A percentile compares a stretch with the other conserved stretches of the same genome.
These are phyloP conservation scores for Lodderomyces orthopsilosis DNA, from an alignment of 1,139 yeast species.

Conservation along the genomic window DNA sequence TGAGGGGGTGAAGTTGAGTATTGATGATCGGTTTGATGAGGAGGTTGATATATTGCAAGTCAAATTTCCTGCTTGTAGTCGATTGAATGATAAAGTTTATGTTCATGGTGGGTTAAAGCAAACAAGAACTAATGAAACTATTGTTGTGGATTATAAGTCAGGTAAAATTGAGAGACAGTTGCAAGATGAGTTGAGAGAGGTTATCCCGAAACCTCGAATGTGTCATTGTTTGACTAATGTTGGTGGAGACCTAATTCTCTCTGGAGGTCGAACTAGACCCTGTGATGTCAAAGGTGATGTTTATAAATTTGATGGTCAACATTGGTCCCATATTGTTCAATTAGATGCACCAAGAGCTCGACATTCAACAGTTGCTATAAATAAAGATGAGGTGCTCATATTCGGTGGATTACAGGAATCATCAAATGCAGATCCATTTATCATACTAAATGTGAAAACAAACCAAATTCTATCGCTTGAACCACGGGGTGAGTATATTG, in stretches of 20 bases:
- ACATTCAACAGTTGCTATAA: conserved; percentile 46
- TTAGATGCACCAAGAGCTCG: conserved; percentile 51
- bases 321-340: conserved; percentile 36
- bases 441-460: conserved; percentile 18
- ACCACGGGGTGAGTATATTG: conserved; percentile 17
- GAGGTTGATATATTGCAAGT: conserved; percentile 22
- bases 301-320: conserved; percentile 17
- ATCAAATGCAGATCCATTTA: conserved; percentile 16
- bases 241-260: conserved; percentile 32
- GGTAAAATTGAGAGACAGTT: conserved; percentile 8
- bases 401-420: conserved; percentile 37
- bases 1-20: conserved; percentile 9
- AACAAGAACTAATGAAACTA: conserved; percentile 29
- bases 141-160: conserved; percentile 12
- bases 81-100: conserved; percentile 23
- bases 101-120: conserved; percentile 59
- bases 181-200: not conserved
- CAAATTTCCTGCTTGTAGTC: conserved; percentile 47
- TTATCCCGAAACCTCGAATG: conserved; percentile 48
- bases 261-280: conserved; percentile 74
- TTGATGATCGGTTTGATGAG: conserved; percentile 14
- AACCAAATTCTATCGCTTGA: conserved; percentile 16
- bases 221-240: conserved; percentile 53
- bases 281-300: conserved; percentile 37
- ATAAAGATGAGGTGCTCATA: conserved; percentile 37